Percentiles rank a stretch among this genome's conserved stretches.
These are phyloP conservation scores for Exserohilum rostratum DNA, from an alignment of 2,329 filamentous ascomycete species.

Conservation along the genomic window DNA sequence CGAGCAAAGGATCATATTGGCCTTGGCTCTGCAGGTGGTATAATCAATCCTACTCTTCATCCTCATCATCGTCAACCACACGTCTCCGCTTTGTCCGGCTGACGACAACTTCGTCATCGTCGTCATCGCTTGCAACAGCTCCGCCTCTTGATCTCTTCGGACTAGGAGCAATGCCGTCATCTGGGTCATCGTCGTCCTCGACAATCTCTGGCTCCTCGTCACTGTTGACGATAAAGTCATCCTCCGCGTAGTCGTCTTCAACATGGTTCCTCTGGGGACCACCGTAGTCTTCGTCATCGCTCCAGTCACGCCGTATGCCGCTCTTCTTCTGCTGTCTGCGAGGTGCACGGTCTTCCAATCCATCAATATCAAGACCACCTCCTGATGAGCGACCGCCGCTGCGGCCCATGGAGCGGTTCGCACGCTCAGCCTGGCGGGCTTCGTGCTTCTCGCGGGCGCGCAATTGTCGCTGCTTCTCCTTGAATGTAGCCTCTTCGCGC, in stretches of 20 bases:
- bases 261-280: constrained; percentile 64
- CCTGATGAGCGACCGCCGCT: constrained; percentile 60
- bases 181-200: constrained; percentile 63
- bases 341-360: constrained; percentile 61
- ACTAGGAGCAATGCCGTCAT: constrained; percentile 53
- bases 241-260: constrained; percentile 79
- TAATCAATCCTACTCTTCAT: constrained; percentile 47
- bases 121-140: constrained; percentile 34
- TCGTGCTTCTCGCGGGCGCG: constrained; percentile 71
- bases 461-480: constrained; percentile 68
- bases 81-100: constrained; percentile 50
- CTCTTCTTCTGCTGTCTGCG: constrained; percentile 45
- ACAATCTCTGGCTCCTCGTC: constrained; percentile 72
- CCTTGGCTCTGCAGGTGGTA: background rate
- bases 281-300: constrained; percentile 80
- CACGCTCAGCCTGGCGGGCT: constrained; percentile 66
- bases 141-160: constrained; percentile 49
- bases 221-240: constrained; percentile 77
- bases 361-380: constrained; percentile 64
- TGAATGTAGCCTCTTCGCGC: constrained; percentile 75
- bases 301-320: constrained; percentile 56
- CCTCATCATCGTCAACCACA: constrained; percentile 56
- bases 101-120: constrained; percentile 43
- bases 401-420: constrained; percentile 56
- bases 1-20: background rate